Conservation (phyloP, 2,329 filamentous ascomycete species). For the Fusarium abutilonis region DNA sequence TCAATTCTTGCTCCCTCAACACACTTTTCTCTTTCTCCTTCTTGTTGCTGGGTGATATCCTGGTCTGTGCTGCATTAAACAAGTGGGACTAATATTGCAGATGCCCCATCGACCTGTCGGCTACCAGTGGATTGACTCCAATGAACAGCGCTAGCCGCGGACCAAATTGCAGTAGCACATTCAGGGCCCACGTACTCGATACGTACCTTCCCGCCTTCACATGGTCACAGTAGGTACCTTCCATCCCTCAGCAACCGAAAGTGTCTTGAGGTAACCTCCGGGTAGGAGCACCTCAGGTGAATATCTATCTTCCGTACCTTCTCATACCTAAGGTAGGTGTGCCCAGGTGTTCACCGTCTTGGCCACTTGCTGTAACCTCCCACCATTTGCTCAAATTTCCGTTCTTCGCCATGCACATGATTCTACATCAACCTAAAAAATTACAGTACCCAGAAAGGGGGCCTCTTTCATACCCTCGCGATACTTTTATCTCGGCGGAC, state of each 20-base stretch:
- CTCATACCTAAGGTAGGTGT: neutral
- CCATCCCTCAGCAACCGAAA: neutral
- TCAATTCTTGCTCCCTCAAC: constrained; percentile 8
- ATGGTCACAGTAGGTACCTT: constrained; percentile 10
- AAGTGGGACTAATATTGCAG: constrained; percentile 49
- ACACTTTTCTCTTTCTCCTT: constrained; percentile 21
- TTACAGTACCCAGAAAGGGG: neutral
- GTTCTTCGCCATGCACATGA: neutral
- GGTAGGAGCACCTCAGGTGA: neutral
- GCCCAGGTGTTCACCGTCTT: neutral
- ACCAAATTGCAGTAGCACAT: constrained; percentile 38
- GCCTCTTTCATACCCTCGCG: neutral
- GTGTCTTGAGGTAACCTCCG: neutral
- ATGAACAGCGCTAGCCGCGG: constrained; percentile 38
- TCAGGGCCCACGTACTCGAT: constrained; percentile 34
- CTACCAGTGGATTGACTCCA: constrained; percentile 37
- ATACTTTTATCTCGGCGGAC: neutral
- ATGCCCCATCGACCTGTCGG: constrained; percentile 39
- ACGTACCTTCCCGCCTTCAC: constrained; percentile 31
- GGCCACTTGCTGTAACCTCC: neutral
- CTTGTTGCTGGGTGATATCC: constrained; percentile 44
- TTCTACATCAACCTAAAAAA: neutral
- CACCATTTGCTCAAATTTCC: neutral
- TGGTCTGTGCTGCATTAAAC: constrained; percentile 48
- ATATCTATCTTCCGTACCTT: neutral